Base-by-base conservation (phyloP, 2,329 filamentous ascomycete genomes). In the Beauveria brongniartii region DNA sequence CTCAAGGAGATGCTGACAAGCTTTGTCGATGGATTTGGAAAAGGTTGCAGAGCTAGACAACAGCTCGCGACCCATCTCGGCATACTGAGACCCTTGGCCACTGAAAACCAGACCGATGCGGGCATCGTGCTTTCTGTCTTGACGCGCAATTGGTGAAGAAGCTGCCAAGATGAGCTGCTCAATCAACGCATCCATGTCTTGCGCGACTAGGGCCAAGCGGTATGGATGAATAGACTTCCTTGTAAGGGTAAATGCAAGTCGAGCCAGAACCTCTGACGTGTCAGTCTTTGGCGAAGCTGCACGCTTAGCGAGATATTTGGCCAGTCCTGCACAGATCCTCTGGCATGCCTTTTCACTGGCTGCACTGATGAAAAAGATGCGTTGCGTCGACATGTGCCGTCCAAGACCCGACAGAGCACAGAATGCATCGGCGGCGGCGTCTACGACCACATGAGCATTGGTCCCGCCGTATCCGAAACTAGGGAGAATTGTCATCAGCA, bases 41-140 rank as follows among this genome's bases (percentile, higher is more conserved):
- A 73, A 74, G 2, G 69, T 63, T 8, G 71, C 68, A 52, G 70
- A 72, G 3, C 57, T 46, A 14, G 55, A 54, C 26, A 66, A 64
- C 46, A 72, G 67, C 63, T 70, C 68, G 7, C 66, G 65, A 48
- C 71, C 71, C 70, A 73, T 71, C 48, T 57, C 65, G 51, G 57
- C 44, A 67, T 66, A 71, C 62, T 71, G 69, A 5, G 69, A 71
- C 20, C 71, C 71, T 56, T 72, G 71, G 14, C 70, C 70, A 16
- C 69, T 73, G 63, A 73, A 67, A 40, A 67, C 65, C 46, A 71
- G 69, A 34, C 59, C 55, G 18, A 58, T 47, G 55, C 12, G 64
- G 55, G 10, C 61, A 20, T 20, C 40, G 37, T 44, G 56, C 26
- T 50, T 58, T 54, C 46, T 46, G 20, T 63, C 59, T 5, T 62